Evolutionary conservation across 352 stramenopile species (phyloP), one percentile per base, ranked within the genome.

Genomic region (Phytophthora aleatoria): DNA sequence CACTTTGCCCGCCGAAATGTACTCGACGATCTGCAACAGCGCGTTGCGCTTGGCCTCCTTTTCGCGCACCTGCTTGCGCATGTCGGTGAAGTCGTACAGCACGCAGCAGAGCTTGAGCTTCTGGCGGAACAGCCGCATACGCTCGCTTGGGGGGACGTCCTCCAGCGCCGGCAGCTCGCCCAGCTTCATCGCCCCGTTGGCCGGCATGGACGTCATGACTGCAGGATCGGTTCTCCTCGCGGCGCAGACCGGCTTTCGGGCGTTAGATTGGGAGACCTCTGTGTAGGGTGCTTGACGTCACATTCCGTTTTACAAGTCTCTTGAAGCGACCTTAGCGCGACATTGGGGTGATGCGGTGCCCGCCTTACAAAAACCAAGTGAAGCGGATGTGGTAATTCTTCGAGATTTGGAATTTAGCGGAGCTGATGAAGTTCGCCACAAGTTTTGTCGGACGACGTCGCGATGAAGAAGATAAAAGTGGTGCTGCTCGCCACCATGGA

Each of bases 1-100:
- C 39, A 85, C 77, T 64, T 96, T 89, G 9, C 90, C 87, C 35
- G 74, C 69, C 20, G 91, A 97, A 65, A 99, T 98, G 28, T 98
- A 98, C 76, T 99, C 97, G 24, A 99, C 95, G 9, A 99, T 86
- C 72, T 99, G 97, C 30, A 99, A 80, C 38, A 99, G 76, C 11
- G 96, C 98, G 61, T 98, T 96, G 39, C 96, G 87, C 82, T 99
- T 99, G 62, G 71, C 75, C 51, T 89, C 80, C 42, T 89, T 89
- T 67, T 89, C 80, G 24, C 80, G 77, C 57, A 84, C 72, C 20
- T 89, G 76, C 31, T 85, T 86, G 47, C 77, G 75, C 57, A 79
- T 74, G 44, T 89, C 77, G 13, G 57, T 67, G 56, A 89, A 89
- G 53, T 89, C 80, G 61, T 85, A 83, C 30, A 89, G 57, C 49